Evolutionary conservation across 2,329 filamentous ascomycete genomes (phyloP).

Genomic region (Tolypocladium nubicola): DNA sequence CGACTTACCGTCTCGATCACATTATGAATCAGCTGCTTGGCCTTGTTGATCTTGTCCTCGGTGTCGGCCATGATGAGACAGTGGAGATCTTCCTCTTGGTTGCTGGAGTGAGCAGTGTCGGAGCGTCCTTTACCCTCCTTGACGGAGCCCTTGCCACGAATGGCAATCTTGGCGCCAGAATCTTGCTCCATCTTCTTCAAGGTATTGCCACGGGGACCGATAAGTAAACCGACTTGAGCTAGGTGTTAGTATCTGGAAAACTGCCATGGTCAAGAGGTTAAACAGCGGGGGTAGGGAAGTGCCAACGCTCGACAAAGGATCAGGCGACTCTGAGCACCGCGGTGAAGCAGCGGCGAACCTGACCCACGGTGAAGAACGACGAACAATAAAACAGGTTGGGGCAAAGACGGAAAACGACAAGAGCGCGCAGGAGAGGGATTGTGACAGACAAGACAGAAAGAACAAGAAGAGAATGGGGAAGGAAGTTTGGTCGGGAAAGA

Average conservation of each 20-base stretch:
- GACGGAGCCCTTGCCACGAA: constrained; percentile 97
- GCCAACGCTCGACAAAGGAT: background rate
- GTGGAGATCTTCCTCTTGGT: constrained; percentile 98
- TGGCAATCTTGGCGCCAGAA: constrained; percentile 96
- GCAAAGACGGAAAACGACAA: background rate
- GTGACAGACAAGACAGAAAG: constrained; percentile 10
- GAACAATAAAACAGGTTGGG: background rate
- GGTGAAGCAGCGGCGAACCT: background rate
- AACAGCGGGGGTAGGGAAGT: constrained; percentile 1
- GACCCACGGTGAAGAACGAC: background rate
- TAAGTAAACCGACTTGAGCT: constrained; percentile 99
- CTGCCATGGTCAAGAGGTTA: constrained; percentile 3
- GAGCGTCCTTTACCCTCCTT: constrained; percentile 99
- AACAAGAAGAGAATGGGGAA: constrained; percentile 18
- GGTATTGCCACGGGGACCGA: constrained; percentile 99
- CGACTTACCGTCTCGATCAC: constrained; percentile 89
- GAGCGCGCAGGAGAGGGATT: background rate
- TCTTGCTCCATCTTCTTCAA: constrained; percentile 99
- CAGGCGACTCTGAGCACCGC: background rate
- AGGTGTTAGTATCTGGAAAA: constrained; percentile 70
- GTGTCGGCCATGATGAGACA: constrained; percentile 99
- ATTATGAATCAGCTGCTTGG: constrained; percentile 96
- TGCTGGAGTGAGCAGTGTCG: constrained; percentile 97
- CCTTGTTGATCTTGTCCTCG: constrained; percentile 98
- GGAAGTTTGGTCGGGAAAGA: constrained; percentile 52